Percentiles rank a stretch among this genome's conserved stretches.
These are phyloP conservation scores for Fusarium palustre DNA, from an alignment of 2,329 filamentous ascomycete species.

Conservation along the genomic window DNA sequence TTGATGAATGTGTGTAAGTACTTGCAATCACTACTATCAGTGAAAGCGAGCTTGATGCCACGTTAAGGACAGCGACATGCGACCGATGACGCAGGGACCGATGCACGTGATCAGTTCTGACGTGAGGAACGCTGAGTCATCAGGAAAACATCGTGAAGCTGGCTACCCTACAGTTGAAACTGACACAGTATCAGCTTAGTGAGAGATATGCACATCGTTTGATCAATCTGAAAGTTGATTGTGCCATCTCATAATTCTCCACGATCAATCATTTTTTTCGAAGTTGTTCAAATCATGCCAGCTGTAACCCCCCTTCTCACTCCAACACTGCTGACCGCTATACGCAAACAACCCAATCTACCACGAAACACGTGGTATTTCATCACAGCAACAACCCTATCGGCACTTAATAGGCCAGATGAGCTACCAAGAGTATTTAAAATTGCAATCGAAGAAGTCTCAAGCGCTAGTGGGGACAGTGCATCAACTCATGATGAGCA, in stretches of 20 bases:
- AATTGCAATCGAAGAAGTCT: slow-evolving; percentile 19
- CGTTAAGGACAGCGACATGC: slow-evolving; percentile 46
- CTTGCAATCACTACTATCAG: slow-evolving; percentile 18
- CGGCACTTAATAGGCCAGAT: slow-evolving; percentile 43
- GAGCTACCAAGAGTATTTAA: slow-evolving; percentile 38
- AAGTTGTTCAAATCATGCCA: slow-evolving; percentile 9
- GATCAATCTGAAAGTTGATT: background rate
- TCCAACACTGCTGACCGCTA: slow-evolving; percentile 36
- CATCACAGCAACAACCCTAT: slow-evolving; percentile 43
- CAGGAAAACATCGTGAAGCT: background rate
- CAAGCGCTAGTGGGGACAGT: slow-evolving; percentile 2
- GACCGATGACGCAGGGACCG: slow-evolving; percentile 46
- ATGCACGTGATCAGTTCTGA: slow-evolving; percentile 42
- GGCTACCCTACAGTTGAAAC: slow-evolving; percentile 38
- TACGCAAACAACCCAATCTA: slow-evolving; percentile 41
- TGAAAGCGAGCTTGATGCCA: slow-evolving; percentile 45
- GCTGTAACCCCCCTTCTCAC: slow-evolving; percentile 38
- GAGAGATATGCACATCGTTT: background rate
- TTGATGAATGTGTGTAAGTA: slow-evolving; percentile 21
- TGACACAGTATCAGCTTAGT: slow-evolving; percentile 11
- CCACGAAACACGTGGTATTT: slow-evolving; percentile 46
- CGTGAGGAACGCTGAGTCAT: slow-evolving; percentile 5
- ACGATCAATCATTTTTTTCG: accelerated
- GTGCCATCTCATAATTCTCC: background rate
- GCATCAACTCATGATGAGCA: slow-evolving; percentile 25